These are phyloP conservation scores for Abelmoschus esculentus DNA, from an alignment of 345 rosid species.

Conservation along the genomic window DNA sequence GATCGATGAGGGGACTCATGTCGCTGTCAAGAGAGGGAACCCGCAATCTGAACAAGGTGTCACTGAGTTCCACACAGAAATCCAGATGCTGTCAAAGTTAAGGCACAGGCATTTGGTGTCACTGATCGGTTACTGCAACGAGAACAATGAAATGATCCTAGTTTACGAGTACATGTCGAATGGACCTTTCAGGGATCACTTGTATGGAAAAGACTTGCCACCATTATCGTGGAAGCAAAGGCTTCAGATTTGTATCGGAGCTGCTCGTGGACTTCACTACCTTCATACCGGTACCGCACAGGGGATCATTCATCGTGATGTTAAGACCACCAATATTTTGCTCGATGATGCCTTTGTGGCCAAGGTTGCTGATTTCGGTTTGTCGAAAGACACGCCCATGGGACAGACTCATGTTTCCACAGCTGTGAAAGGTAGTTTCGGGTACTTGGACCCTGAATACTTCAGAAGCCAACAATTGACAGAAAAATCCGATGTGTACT, in stretches of 20 bases:
- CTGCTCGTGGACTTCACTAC: conserved; percentile 81
- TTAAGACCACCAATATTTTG: conserved; percentile 72
- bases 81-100: conserved; percentile 78
- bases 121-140: conserved; percentile 72
- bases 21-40: conserved; percentile 79
- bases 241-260: conserved; percentile 65
- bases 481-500: conserved; percentile 49
- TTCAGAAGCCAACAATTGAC: conserved; percentile 49
- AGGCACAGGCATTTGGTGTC: conserved; percentile 85
- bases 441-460: conserved; percentile 51
- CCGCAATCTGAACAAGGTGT: conserved; percentile 86
- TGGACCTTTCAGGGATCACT: conserved; percentile 71
- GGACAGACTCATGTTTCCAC: conserved; percentile 69
- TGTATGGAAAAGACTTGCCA: conserved; percentile 60
- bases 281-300: conserved; percentile 80
- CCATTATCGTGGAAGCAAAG: conserved; percentile 70
- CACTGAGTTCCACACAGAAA: conserved; percentile 76
- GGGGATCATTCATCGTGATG: conserved; percentile 83
- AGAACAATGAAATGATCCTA: conserved; percentile 67
- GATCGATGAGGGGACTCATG: conserved; percentile 59
- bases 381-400: conserved; percentile 66
- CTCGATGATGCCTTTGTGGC: conserved; percentile 75
- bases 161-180: conserved; percentile 82
- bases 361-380: conserved; percentile 79
- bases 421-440: conserved; percentile 51